Conservation (phyloP, 2,329 filamentous ascomycete genomes). For the Dactylellina sp. region DNA sequence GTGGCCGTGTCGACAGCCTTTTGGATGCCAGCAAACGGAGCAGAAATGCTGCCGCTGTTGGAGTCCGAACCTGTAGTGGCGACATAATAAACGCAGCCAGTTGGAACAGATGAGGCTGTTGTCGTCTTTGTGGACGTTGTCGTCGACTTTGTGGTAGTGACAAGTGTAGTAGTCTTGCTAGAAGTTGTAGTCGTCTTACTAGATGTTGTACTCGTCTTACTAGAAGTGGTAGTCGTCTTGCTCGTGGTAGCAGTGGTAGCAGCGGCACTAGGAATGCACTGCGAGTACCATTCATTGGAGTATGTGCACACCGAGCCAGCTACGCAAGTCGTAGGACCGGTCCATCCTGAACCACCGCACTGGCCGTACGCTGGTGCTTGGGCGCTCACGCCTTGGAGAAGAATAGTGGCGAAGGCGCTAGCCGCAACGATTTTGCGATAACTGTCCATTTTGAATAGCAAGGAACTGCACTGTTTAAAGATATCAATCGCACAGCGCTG, state of each 20-base stretch:
- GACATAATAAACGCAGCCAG: constrained; percentile 65
- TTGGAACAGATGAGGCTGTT: constrained; percentile 23
- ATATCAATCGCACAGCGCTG: constrained; percentile 6
- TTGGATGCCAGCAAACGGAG: constrained; percentile 67
- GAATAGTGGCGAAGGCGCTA: constrained; percentile 8
- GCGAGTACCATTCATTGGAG: constrained; percentile 46
- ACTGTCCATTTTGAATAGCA: constrained; percentile 11
- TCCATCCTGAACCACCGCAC: constrained; percentile 38
- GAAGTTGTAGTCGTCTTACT: constrained; percentile 9
- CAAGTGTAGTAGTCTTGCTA: constrained; percentile 2
- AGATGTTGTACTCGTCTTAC: constrained; percentile 4
- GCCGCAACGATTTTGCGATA: constrained; percentile 25
- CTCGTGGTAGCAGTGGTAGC: constrained; percentile 13
- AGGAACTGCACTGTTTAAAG: not conserved
- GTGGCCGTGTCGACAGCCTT: constrained; percentile 66
- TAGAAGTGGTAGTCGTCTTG: constrained; percentile 10
- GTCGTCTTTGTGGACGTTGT: constrained; percentile 11
- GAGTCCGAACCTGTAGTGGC: constrained; percentile 65
- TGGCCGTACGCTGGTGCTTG: constrained; percentile 39
- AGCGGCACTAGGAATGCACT: constrained; percentile 24
- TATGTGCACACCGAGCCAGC: constrained; percentile 43
- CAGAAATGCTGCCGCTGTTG: constrained; percentile 63
- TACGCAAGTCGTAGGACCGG: constrained; percentile 34
- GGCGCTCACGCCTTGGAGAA: constrained; percentile 24
- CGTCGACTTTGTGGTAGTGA: not conserved